A percentile compares a stretch with the other conserved stretches of the same genome.
Conservation (phyloP, 768 basidiomycete species). For the Suillus variegatus region DNA sequence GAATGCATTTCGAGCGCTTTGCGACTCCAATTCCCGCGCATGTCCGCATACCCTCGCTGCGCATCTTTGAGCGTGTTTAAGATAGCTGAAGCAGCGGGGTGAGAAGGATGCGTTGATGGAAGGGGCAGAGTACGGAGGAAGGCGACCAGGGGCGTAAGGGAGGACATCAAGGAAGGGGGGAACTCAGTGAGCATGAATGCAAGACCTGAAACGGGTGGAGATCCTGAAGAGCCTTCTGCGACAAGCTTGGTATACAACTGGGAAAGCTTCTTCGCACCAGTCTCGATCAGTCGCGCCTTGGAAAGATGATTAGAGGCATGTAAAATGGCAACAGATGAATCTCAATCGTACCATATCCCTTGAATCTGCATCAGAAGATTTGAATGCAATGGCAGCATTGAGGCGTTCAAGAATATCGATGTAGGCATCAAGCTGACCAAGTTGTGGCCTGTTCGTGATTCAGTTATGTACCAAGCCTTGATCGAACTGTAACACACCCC, state of each 20-base stretch:
- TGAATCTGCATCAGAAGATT: constrained; percentile 55
- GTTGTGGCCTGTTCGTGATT: constrained; percentile 57
- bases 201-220: constrained; percentile 60
- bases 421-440: constrained; percentile 63
- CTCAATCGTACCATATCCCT: constrained; percentile 50
- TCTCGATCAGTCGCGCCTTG: constrained; percentile 75
- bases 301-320: neutral
- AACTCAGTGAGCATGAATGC: constrained; percentile 58
- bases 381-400: constrained; percentile 80
- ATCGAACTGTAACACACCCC: constrained; percentile 47
- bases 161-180: constrained; percentile 50
- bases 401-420: constrained; percentile 74
- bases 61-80: constrained; percentile 70
- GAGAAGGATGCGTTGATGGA: constrained; percentile 80
- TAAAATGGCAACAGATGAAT: neutral
- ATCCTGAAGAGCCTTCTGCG: constrained; percentile 82
- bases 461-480: constrained; percentile 2
- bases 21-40: constrained; percentile 78
- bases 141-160: constrained; percentile 62
- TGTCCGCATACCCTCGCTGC: constrained; percentile 82
- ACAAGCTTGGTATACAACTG: constrained; percentile 86
- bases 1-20: constrained; percentile 75
- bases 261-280: constrained; percentile 78
- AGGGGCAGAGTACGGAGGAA: constrained; percentile 74
- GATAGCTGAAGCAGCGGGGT: constrained; percentile 71